These are phyloP conservation scores for Scytalidium lignicola DNA, from an alignment of 2,329 filamentous ascomycete species.

Conservation along the genomic window DNA sequence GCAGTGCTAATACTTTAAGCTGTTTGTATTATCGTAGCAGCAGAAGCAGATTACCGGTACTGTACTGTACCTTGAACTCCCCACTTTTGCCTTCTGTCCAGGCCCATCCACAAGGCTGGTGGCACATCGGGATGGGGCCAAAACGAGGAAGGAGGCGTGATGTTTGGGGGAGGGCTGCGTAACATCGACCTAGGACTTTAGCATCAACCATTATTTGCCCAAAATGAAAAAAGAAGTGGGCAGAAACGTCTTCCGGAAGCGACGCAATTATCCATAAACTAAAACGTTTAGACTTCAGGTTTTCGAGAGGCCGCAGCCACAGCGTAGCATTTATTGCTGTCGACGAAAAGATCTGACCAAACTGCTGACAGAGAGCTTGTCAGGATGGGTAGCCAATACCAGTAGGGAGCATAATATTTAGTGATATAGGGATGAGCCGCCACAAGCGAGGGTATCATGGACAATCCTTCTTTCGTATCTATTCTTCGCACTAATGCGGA, in stretches of 20 bases:
- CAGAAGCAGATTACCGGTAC: background rate
- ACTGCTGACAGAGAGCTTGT: background rate
- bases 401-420: background rate
- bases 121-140: background rate
- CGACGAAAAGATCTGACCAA: background rate
- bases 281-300: background rate
- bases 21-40: background rate
- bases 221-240: too few relatives aligned
- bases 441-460: background rate
- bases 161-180: too few relatives aligned
- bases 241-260: too few relatives aligned
- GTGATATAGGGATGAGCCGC: background rate
- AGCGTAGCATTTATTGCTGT: background rate
- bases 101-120: background rate
- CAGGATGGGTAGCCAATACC: background rate
- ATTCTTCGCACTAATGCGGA: too few relatives aligned
- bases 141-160: too few relatives aligned
- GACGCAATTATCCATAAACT: too few relatives aligned
- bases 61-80: too few relatives aligned
- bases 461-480: too few relatives aligned
- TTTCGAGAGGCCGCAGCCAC: background rate
- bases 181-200: too few relatives aligned
- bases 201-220: too few relatives aligned
- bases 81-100: background rate
- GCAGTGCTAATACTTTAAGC: background rate